Evolutionary conservation across 1,284 basidiomycete species (phyloP), one percentile per base, ranked within the genome.

Genomic region (Coniophora puteana): DNA sequence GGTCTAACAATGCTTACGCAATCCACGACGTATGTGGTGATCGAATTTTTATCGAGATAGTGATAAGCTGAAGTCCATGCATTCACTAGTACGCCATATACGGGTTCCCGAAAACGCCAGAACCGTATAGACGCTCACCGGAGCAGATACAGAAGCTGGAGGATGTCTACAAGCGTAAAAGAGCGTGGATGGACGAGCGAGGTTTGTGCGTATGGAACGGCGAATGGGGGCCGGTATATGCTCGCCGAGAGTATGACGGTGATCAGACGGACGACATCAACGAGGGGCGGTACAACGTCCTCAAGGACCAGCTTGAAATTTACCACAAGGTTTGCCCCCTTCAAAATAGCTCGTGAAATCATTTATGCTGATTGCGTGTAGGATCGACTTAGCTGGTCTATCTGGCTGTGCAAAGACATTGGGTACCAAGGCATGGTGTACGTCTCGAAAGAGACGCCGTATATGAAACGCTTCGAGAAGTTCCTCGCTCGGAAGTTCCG

Each of bases 391-490:
- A 69, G 66, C 41, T 78, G 76, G 76, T 70, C 70, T 0, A 78
- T 79, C 51, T 79, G 77, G 76, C 56, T 76, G 24, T 79, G 74
- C 64, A 78, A 78, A 51, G 70, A 78, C 53, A 73, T 78, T 49
- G 75, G 76, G 4, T 77, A 72, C 62, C 73, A 78, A 55, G 65
- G 74, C 14, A 74, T 76, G 69, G 64, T 71, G 5, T 68, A 72
- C 51, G 68, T 71, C 34, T 61, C 63, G 12, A 63, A 61, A 29
- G 68, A 71, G 13, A 72, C 71, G 17, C 59, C 73, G 12, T 78
- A 76, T 59, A 74, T 71, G 61, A 63, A 58, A 48, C 63, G 67
- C 35, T 63, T 75, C 52, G 59, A 61, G 38, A 61, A 66, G 30
- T 72, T 72, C 64, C 65, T 74, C 22, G 63, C 62, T 23, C 78